Evolutionary conservation across 2,329 filamentous ascomycete species (phyloP).

Genomic region (Aspergillus clavatus): DNA sequence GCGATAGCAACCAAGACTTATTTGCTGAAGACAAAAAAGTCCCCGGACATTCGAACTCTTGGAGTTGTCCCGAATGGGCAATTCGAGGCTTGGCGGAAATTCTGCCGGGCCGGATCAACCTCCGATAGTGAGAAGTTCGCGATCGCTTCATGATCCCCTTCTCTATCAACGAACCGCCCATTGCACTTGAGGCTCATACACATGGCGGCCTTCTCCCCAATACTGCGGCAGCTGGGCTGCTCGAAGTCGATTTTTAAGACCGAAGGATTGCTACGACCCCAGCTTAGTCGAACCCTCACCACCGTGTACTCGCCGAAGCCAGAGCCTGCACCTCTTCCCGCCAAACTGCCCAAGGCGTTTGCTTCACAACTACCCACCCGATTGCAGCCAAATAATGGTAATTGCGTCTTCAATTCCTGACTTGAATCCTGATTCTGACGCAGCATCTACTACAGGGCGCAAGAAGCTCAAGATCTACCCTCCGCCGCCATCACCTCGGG

Average conservation of each 20-base stretch:
- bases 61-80: constrained; percentile 20
- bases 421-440: no score
- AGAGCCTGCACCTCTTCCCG: constrained; percentile 37
- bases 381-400: constrained; percentile 37
- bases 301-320: constrained; percentile 45
- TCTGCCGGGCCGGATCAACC: constrained; percentile 33
- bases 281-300: constrained; percentile 46
- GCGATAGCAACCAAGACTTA: constrained; percentile 1
- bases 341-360: constrained; percentile 40
- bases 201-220: constrained; percentile 57
- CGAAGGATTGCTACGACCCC: constrained; percentile 53
- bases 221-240: constrained; percentile 64
- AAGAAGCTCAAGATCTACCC: constrained; percentile 54
- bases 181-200: constrained; percentile 32
- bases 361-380: constrained; percentile 40
- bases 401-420: no score
- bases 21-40: constrained; percentile 25
- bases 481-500: constrained; percentile 31
- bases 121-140: constrained; percentile 20
- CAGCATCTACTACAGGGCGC: constrained; percentile 30
- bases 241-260: constrained; percentile 57
- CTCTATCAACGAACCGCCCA: constrained; percentile 9
- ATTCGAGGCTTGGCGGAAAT: constrained; percentile 34
- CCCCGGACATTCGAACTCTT: constrained; percentile 17
- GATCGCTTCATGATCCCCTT: constrained; percentile 11